Evolutionary conservation across 768 basidiomycete genomes (phyloP).

Genomic region (Pisolithus tinctorius): DNA sequence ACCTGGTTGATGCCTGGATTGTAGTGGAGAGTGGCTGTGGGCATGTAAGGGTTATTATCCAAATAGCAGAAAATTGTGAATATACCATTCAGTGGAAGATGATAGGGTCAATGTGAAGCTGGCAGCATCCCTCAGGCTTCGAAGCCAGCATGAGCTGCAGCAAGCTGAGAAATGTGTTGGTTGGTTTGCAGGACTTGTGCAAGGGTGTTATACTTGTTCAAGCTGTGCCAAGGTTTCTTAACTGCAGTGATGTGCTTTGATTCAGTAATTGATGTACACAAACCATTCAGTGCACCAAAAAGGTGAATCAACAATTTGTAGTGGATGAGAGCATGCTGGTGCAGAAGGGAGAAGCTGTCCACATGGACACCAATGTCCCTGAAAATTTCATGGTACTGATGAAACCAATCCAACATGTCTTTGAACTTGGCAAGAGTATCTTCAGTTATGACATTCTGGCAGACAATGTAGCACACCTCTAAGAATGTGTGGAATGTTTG

Average conservation of each 20-base stretch:
- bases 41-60: no score
- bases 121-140: constrained; percentile 17
- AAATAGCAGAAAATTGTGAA: no score
- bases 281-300: constrained; percentile 12
- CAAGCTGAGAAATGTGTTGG: constrained; percentile 12
- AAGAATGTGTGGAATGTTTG: not conserved
- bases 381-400: not conserved
- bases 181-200: no score
- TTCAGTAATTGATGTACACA: not conserved
- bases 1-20: no score
- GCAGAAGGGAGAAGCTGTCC: constrained; percentile 9
- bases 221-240: no score
- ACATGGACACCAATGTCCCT: constrained; percentile 2
- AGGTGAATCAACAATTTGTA: constrained; percentile 6
- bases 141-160: constrained; percentile 15
- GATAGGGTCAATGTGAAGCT: no score
- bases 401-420: not conserved
- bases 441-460: no score
- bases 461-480: no score
- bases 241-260: not conserved
- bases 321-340: constrained; percentile 13
- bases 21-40: no score
- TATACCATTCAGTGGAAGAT: no score
- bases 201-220: no score
- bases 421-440: not conserved